Evolutionary conservation across 257 asterid genomes (phyloP), one percentile per base, ranked within the genome.

Genomic region (Mitragyna speciosa): DNA sequence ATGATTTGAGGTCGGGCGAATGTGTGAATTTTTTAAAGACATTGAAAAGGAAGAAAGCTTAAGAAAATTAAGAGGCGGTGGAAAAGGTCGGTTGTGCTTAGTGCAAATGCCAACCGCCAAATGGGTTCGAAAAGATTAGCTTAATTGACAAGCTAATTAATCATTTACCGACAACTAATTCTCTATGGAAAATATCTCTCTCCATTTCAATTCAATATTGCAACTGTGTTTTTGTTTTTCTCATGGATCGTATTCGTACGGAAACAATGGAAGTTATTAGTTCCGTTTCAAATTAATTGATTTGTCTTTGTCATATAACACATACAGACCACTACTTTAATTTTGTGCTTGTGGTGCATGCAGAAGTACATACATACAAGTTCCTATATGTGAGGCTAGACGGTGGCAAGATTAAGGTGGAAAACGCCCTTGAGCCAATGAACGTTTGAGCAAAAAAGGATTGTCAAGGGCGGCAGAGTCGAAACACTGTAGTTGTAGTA

Each of bases 51-150:
- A 43, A 17, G 75, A 74, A 65, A 56, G n/a, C 2, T 36, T 39
- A 2, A 12, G 70, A 54, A 54, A 74, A 33, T 59, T 12, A 63
- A 51, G 63, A 51, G 83, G 79, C 83, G 83, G 83, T 65, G 83
- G 58, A 47, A 10, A 45, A 64, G 49, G 83, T 80, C 83, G 75
- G 78, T 66, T 31, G 73, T 36, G 39, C 66, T 22, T 33, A 20
- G 58, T 31, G 26, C 67, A 76, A 76, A 54, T 41, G 71, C 39
- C 65, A 49, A 20, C 63, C 61, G 8, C 22, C 33, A 33, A 78
- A 39, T 70, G 47, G 14, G 76, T 41, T n/a, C 17, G 69, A 51
- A 52, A 8, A 19, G 31, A 45, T 43, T 78, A 22, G 39, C 70
- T 54, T 51, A 68, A 59, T 45, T 30, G 19, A 77, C 72, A 24